Conservation (phyloP, 2,329 filamentous ascomycete species). For the Ascochyta rabiei region DNA sequence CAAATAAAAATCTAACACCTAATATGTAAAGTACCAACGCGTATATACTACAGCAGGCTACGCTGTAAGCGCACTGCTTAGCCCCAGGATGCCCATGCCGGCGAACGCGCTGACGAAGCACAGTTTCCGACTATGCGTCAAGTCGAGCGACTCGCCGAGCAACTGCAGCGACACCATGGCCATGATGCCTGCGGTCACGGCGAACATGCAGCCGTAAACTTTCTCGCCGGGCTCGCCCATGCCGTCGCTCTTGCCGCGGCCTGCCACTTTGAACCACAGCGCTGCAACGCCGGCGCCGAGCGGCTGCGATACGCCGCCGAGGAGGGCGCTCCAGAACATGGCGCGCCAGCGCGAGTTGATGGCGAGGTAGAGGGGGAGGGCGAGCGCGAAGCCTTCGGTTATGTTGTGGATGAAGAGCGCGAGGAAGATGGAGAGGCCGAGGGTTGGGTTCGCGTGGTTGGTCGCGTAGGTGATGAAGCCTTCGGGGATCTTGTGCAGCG, state of each 20-base stretch:
- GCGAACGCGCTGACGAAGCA: constrained; percentile 82
- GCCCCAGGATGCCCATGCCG: constrained; percentile 84
- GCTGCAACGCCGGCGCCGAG: constrained; percentile 83
- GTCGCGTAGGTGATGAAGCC: constrained; percentile 91
- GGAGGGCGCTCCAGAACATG: constrained; percentile 80
- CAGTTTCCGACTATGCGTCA: constrained; percentile 79
- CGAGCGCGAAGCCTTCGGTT: constrained; percentile 94
- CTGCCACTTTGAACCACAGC: constrained; percentile 80
- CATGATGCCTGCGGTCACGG: constrained; percentile 92
- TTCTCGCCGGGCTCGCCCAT: constrained; percentile 58
- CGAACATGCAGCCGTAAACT: constrained; percentile 82
- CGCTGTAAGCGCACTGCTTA: constrained; percentile 84
- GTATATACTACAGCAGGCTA: constrained; percentile 3
- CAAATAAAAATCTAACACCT: too few relatives aligned
- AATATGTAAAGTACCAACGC: too few relatives aligned
- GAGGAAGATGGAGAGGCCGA: constrained; percentile 92
- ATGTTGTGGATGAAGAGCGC: constrained; percentile 98
- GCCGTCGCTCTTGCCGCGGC: constrained; percentile 53
- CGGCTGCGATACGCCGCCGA: constrained; percentile 88
- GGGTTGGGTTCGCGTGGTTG: constrained; percentile 88
- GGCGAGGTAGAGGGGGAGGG: constrained; percentile 89
- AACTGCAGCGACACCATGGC: constrained; percentile 88
- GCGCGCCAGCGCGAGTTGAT: constrained; percentile 79
- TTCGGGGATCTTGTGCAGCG: constrained; percentile 92
- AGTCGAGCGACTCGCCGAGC: constrained; percentile 81